phyloP scores from a whole-genome alignment of 176 grass and related monocot genomes.

The Poa pratensis region DNA sequence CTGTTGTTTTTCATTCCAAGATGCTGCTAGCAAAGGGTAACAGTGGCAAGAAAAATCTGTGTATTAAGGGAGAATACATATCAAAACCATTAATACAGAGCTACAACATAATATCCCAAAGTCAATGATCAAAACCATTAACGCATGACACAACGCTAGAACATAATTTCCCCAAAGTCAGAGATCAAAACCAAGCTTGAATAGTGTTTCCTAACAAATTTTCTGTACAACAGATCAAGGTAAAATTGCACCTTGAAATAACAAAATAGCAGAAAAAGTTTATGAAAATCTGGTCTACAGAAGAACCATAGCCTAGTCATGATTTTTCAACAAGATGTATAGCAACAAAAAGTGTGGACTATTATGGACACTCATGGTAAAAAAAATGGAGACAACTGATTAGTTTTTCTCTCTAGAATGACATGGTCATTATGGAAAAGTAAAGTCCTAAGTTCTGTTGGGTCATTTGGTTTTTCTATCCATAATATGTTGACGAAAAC shows the following conservation, averaged over 20 bases:
- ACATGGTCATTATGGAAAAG: neutral
- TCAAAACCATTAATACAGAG: neutral
- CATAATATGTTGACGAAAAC: neutral
- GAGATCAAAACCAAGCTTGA: neutral
- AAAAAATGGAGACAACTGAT: neutral
- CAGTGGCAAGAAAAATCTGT: neutral
- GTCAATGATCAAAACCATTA: neutral
- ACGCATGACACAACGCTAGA: neutral
- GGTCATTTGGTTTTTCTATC: neutral
- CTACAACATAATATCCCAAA: neutral
- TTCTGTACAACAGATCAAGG: neutral
- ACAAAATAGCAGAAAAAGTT: neutral
- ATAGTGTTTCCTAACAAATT: neutral
- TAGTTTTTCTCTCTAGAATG: neutral
- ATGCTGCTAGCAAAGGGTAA: neutral
- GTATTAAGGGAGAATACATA: neutral
- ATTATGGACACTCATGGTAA: neutral
- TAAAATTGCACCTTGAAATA: neutral
- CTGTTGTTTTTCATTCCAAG: slow-evolving; percentile 1
- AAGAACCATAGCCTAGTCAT: neutral
- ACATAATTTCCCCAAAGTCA: neutral
- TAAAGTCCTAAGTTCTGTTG: neutral
- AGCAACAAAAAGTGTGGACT: neutral
- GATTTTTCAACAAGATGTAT: neutral
- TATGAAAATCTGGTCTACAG: neutral